Evolutionary conservation across 2,329 filamentous ascomycete species (phyloP).

Genomic region (Calonectria hongkongensis): DNA sequence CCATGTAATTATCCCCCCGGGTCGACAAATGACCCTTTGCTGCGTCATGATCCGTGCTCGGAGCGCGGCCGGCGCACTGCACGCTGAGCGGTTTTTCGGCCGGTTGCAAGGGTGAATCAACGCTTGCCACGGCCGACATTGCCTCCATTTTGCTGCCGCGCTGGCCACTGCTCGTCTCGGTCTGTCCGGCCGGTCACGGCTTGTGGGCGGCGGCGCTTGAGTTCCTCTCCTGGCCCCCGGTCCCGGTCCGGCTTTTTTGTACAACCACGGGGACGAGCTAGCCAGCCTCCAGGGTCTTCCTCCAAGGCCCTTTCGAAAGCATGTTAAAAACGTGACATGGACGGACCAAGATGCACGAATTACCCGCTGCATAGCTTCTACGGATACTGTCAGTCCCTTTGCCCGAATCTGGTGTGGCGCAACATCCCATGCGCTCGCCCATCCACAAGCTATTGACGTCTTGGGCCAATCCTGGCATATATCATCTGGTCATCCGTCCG

Average conservation of each 20-base stretch:
- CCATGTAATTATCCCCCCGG: constrained; percentile 25
- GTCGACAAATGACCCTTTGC: constrained; percentile 25
- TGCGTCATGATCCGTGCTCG: constrained; percentile 30
- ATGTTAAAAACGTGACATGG: constrained; percentile 22
- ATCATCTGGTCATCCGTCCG: constrained; percentile 36
- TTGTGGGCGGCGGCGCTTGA: constrained; percentile 33
- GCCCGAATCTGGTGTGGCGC: constrained; percentile 34
- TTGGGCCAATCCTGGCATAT: constrained; percentile 27
- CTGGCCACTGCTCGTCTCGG: constrained; percentile 27
- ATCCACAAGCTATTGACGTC: constrained; percentile 23
- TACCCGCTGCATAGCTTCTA: constrained; percentile 3
- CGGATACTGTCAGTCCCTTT: constrained; percentile 5
- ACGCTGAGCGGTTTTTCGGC: constrained; percentile 21
- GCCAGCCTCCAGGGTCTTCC: background rate
- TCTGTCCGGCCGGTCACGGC: constrained; percentile 37
- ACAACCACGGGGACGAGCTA: constrained; percentile 1
- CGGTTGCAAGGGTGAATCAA: constrained; percentile 14
- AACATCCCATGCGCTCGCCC: constrained; percentile 32
- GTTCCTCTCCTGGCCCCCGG: constrained; percentile 27
- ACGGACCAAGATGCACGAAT: background rate
- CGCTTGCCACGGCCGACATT: constrained; percentile 21
- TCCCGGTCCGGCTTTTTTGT: constrained; percentile 29
- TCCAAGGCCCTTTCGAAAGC: constrained; percentile 2
- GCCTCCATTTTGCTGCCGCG: constrained; percentile 22
- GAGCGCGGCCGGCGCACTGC: background rate